phyloP scores from a whole-genome alignment of 1,284 basidiomycete genomes.

The Stereum hirsutum region DNA sequence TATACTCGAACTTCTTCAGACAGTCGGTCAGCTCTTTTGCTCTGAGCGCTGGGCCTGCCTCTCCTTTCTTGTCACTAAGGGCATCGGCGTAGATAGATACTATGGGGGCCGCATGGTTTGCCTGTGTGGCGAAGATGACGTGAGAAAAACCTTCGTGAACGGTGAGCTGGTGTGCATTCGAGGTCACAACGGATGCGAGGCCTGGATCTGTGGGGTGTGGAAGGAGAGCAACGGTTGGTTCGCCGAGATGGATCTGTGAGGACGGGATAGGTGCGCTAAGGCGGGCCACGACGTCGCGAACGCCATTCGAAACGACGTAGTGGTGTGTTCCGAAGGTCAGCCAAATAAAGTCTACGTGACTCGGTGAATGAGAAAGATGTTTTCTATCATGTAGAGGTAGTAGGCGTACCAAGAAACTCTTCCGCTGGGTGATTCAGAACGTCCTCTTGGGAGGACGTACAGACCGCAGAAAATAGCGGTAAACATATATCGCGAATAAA shows the following conservation, averaged over 20 bases:
- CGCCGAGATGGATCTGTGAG: slow-evolving; percentile 41
- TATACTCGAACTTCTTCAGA: slow-evolving; percentile 37
- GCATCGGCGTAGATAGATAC: slow-evolving; percentile 32
- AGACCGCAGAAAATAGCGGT: slow-evolving; percentile 66
- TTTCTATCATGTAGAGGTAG: background rate
- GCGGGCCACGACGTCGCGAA: slow-evolving; percentile 42
- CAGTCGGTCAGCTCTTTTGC: slow-evolving; percentile 19
- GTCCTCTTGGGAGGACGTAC: slow-evolving; percentile 45
- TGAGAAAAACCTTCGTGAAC: slow-evolving; percentile 45
- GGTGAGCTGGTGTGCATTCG: slow-evolving; percentile 16
- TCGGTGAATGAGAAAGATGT: background rate
- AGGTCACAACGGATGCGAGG: slow-evolving; percentile 28
- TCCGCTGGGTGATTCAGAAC: slow-evolving; percentile 47
- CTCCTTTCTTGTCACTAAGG: slow-evolving; percentile 17
- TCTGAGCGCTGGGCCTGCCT: slow-evolving; percentile 9
- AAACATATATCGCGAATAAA: slow-evolving; percentile 48
- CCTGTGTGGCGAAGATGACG: slow-evolving; percentile 65
- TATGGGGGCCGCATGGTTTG: slow-evolving; percentile 44
- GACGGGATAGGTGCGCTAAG: slow-evolving; percentile 29
- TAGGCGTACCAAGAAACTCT: slow-evolving; percentile 46
- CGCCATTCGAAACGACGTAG: slow-evolving; percentile 46
- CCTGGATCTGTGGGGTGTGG: slow-evolving; percentile 22
- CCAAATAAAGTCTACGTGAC: slow-evolving; percentile 48
- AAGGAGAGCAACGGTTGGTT: slow-evolving; percentile 34
- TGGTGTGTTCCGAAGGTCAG: slow-evolving; percentile 51